These are phyloP conservation scores for Starmerella vaccinii DNA, from an alignment of 805 yeast genomes.

Conservation along the genomic window DNA sequence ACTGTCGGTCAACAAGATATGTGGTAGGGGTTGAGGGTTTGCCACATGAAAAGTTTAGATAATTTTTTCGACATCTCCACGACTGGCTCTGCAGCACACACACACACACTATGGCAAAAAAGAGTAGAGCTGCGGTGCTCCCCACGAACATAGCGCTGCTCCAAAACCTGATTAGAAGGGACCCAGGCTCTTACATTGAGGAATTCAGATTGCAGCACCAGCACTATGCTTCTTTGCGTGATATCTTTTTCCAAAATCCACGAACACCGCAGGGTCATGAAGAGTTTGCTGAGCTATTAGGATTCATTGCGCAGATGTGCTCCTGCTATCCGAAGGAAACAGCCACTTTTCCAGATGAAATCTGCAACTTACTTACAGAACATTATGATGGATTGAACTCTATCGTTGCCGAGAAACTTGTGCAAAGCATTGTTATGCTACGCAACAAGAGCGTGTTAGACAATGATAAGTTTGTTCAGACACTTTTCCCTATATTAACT, in stretches of 20 bases:
- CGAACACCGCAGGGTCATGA: conserved; percentile 47
- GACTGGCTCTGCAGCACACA: background rate
- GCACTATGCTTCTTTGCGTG: conserved; percentile 84
- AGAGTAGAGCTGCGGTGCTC: conserved; percentile 82
- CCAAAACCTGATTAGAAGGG: conserved; percentile 87
- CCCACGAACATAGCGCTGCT: conserved; percentile 86
- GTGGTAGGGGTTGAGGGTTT: background rate
- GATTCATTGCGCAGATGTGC: conserved; percentile 88
- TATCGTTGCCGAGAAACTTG: conserved; percentile 83
- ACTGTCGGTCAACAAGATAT: no score
- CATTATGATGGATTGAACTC: conserved; percentile 75
- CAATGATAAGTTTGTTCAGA: conserved; percentile 72
- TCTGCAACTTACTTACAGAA: conserved; percentile 53
- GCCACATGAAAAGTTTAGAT: conserved; percentile 6
- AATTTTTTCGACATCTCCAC: background rate
- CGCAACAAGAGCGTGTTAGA: conserved; percentile 72
- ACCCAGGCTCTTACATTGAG: conserved; percentile 87
- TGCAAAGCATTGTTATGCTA: conserved; percentile 79
- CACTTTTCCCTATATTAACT: conserved; percentile 70
- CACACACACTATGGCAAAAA: conserved; percentile 55
- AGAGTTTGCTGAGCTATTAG: conserved; percentile 72
- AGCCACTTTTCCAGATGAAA: conserved; percentile 68
- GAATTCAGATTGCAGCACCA: conserved; percentile 88
- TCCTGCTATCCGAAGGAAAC: conserved; percentile 85
- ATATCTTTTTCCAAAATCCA: conserved; percentile 70